Evolutionary conservation across 495 filamentous ascomycete genomes (phyloP).

Genomic region (Aspergillus bridgeri): DNA sequence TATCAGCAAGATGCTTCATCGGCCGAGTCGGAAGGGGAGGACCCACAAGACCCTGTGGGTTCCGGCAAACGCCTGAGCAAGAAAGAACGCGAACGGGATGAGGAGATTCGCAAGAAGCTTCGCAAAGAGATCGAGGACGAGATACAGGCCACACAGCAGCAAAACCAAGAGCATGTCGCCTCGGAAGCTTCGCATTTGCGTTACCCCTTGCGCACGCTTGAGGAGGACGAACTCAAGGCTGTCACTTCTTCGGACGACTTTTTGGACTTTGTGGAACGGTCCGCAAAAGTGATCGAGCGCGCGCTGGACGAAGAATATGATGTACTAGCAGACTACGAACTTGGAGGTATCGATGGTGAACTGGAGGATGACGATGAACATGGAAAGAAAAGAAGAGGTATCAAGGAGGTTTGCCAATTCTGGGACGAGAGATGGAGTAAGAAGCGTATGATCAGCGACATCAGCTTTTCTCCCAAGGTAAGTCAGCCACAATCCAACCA

Average conservation of each 20-base stretch:
- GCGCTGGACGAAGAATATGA: conserved; percentile 93
- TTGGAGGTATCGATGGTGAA: conserved; percentile 62
- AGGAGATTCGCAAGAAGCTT: conserved; percentile 81
- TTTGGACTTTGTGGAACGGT: conserved; percentile 89
- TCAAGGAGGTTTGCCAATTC: conserved; percentile 88
- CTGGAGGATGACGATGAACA: conserved; percentile 83
- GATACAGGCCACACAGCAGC: conserved; percentile 62
- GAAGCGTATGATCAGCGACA: conserved; percentile 90
- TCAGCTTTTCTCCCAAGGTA: conserved; percentile 90
- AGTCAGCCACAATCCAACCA: conserved; percentile 7
- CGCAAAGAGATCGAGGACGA: conserved; percentile 92
- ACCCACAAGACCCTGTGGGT: conserved; percentile 44
- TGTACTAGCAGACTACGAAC: conserved; percentile 88
- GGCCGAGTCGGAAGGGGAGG: conserved; percentile 66
- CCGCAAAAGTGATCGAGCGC: conserved; percentile 94
- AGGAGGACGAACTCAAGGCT: conserved; percentile 81
- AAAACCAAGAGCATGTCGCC: conserved; percentile 49
- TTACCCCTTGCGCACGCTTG: conserved; percentile 79
- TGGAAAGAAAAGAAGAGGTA: conserved; percentile 71
- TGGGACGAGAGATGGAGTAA: conserved; percentile 95
- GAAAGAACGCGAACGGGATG: conserved; percentile 74
- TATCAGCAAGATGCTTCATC: conserved; percentile 25
- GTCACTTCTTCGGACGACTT: conserved; percentile 93
- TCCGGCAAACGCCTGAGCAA: conserved; percentile 65
- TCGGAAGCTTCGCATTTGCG: conserved; percentile 46